phyloP scores from a whole-genome alignment of 345 rosid genomes.

The Melastoma malabathricum region DNA sequence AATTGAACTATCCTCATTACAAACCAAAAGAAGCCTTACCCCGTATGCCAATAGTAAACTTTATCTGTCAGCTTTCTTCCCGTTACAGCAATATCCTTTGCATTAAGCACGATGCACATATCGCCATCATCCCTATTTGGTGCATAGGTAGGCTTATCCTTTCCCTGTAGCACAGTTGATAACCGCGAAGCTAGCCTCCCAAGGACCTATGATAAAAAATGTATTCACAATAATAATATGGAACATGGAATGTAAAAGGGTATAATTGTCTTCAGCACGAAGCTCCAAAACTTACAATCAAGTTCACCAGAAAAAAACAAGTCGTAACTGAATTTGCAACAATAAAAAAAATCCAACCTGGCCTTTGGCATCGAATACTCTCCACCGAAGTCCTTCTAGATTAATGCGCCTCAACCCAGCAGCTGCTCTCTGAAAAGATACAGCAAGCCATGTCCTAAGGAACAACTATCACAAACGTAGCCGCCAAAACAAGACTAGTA shows the following conservation, averaged over 20 bases:
- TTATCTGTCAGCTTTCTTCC: constrained; percentile 93
- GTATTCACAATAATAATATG: too few species aligned
- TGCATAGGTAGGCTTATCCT: constrained; percentile 88
- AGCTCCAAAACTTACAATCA: too few species aligned
- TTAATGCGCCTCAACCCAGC: constrained; percentile 85
- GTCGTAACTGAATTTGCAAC: background rate
- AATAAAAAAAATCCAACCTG: constrained; percentile 35
- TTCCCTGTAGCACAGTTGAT: constrained; percentile 85
- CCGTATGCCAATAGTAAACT: constrained; percentile 86
- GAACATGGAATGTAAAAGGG: too few species aligned
- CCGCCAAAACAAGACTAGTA: too few species aligned
- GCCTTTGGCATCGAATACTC: constrained; percentile 96
- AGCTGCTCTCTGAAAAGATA: constrained; percentile 66
- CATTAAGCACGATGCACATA: constrained; percentile 92
- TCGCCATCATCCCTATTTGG: constrained; percentile 93
- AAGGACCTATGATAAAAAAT: constrained; percentile 43
- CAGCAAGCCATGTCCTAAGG: background rate
- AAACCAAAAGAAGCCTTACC: constrained; percentile 32
- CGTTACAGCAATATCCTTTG: constrained; percentile 70
- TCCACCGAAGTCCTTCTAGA: constrained; percentile 92
- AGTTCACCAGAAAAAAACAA: background rate
- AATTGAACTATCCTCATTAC: too few species aligned
- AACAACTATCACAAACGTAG: background rate
- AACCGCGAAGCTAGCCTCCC: constrained; percentile 95
- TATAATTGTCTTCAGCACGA: too few species aligned